Percentiles rank a stretch among this genome's conserved stretches.
phyloP scores from a whole-genome alignment of 2,329 filamentous ascomycete genomes.

The Dryadomyces quercivorus region DNA sequence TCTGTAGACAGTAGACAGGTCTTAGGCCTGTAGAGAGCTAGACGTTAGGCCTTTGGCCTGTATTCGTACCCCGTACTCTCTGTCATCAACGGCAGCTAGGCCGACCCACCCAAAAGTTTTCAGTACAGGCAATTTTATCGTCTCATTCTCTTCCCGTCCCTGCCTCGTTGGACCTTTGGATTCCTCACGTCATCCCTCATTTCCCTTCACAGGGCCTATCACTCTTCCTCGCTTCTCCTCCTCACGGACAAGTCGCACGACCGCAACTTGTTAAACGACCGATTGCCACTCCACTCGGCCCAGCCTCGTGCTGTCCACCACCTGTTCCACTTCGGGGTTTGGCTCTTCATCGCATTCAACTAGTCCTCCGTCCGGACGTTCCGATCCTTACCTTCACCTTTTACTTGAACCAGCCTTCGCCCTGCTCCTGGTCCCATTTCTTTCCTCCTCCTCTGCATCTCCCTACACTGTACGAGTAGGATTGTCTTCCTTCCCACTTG shows the following conservation, averaged over 20 bases:
- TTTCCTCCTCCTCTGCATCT: neutral
- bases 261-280: conserved; percentile 6
- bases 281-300: conserved; percentile 8
- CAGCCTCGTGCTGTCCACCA: neutral
- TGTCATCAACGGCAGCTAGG: neutral
- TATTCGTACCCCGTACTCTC: no score
- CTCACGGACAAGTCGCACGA: conserved; percentile 8
- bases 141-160: neutral
- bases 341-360: neutral
- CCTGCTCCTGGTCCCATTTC: neutral
- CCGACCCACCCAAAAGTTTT: neutral
- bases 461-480: no score
- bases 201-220: neutral
- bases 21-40: no score
- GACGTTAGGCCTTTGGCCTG: no score
- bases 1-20: no score
- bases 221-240: neutral
- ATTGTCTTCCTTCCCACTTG: neutral
- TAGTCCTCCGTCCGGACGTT: neutral
- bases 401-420: neutral
- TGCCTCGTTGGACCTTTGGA: neutral
- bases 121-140: neutral
- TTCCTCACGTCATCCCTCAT: conserved; percentile 1
- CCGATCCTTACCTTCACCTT: neutral
- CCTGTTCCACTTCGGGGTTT: neutral